phyloP scores from a whole-genome alignment of 2,329 filamentous ascomycete genomes.

The Talaromyces funiculosus region DNA sequence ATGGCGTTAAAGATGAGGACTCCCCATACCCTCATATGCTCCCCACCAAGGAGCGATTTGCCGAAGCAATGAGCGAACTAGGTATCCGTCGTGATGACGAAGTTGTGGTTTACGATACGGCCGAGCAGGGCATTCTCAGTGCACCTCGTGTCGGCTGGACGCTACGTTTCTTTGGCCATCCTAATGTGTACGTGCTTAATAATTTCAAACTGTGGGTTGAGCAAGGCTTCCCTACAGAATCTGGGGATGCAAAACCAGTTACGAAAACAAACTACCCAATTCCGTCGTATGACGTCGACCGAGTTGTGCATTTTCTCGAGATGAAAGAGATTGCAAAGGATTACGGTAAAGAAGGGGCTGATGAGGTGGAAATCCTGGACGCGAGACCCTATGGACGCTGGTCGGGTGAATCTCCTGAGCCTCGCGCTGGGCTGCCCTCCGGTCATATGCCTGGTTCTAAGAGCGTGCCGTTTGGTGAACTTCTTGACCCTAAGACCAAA shows the following conservation, averaged over 20 bases:
- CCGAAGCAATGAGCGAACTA: constrained; percentile 78
- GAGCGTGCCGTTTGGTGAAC: constrained; percentile 70
- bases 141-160: constrained; percentile 95
- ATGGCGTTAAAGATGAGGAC: constrained; percentile 79
- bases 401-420: constrained; percentile 77
- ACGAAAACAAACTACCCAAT: constrained; percentile 43
- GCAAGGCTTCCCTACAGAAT: constrained; percentile 73
- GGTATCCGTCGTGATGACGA: constrained; percentile 83
- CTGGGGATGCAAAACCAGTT: constrained; percentile 48
- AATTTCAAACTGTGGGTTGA: constrained; percentile 95
- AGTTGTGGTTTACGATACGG: constrained; percentile 88
- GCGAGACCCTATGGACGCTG: constrained; percentile 76
- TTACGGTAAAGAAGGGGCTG: constrained; percentile 72
- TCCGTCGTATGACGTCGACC: constrained; percentile 55
- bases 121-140: constrained; percentile 88
- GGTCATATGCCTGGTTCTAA: constrained; percentile 89
- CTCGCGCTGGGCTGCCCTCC: constrained; percentile 75
- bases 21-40: constrained; percentile 97
- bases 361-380: constrained; percentile 83
- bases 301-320: constrained; percentile 75
- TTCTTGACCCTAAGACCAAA: constrained; percentile 80
- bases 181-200: constrained; percentile 82
- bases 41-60: constrained; percentile 72
- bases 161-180: constrained; percentile 80
- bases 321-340: constrained; percentile 69